Evolutionary conservation across 805 yeast species (phyloP), one percentile per base, ranked within the genome.

Genomic region (Wickerhamomyces rabaulensis): DNA sequence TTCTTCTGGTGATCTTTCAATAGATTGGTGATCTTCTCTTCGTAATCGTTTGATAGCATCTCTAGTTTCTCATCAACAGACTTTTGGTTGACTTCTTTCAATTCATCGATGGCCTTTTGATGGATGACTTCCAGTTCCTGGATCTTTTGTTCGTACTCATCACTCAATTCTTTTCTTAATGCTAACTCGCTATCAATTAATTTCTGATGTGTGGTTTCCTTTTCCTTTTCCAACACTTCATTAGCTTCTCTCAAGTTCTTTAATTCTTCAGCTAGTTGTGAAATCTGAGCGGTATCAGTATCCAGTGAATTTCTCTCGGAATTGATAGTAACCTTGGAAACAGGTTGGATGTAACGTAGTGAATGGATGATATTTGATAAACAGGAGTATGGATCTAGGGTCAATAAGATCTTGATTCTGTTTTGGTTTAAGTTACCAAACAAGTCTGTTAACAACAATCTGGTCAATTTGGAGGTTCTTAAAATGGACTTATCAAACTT

Each of bases 381-480:
- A 12, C 35, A 48, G 8, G 61, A 50, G 35, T 48, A 58, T 7
- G 64, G 64, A 45, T 60, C 62, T 17, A 60, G 33, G 0, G 64
- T 59, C 31, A 59, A 49, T 13, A 60, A 38, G 4, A 60, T 52
- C 40, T 55, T 60, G 39, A 60, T 49, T 23, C 53, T 53, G 25
- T 54, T 58, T 33, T 51, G 53, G 26, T 40, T 54, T 25, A 52
- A 39, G 31, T 54, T 51, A 1, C 56, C 55, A 42, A 52, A 56
- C 16, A 60, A 68, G 54, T 76, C 80, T 35, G 75, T 66, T 40
- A 78, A 65, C 3, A 79, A 61, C 33, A 78, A 52, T 52, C 79
- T 71, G 3, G 79, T 74, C 16, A 78, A 62, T 52, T 74, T 76
- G 26, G 74, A 71, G 9, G 74, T 70, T 55, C 80, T 66, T 50